Evolutionary conservation across 1,284 basidiomycete genomes (phyloP), one percentile per base, ranked within the genome.

Genomic region (Sanghuangporus weigelae): DNA sequence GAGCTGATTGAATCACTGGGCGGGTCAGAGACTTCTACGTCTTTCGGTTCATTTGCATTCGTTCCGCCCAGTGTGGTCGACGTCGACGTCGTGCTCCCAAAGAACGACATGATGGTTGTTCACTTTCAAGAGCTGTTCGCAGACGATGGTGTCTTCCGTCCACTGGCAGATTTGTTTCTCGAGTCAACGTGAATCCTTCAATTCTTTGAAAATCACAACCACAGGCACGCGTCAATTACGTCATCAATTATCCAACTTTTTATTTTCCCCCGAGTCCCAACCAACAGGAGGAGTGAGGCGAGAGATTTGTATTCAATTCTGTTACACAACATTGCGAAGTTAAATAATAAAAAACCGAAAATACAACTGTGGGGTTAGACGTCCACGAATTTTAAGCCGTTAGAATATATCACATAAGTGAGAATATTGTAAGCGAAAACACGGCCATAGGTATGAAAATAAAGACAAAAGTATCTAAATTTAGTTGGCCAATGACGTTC

Each of bases 1-100:
- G 84, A 84, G 4, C 89, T 90, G 56, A 92, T 86, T 12, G 88
- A 90, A 74, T 93, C 90, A 23, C 81, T 75, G 0, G 91, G 90
- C 0, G 88, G 88, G 64, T 89, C 82, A 0, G 78, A 73, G 38
- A 95, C 84, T 75, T 94, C 90, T 58, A 93, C 79, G 73, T 94
- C 92, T 73, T 87, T 83, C 49, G 82, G 81, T 4, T 73, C 74
- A 0, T 77, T 50, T 1, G 71, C 55, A 23, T 21, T 57, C 35
- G 68, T 67, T 36, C 68, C 69, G n/a, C 72, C 68, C 1, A 73
- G 68, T 23, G 73, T 71, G 10, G 75, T 70, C 11, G 72, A 69
- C 56, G 73, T 69, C 23, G 71, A 56, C 16, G 35, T 23, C 14
- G 50, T 21, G 14, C 11, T 23, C 53, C 69, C 68, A 64, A 80